Base-by-base conservation (phyloP, 495 filamentous ascomycete species). In the Platismatia glauca region DNA sequence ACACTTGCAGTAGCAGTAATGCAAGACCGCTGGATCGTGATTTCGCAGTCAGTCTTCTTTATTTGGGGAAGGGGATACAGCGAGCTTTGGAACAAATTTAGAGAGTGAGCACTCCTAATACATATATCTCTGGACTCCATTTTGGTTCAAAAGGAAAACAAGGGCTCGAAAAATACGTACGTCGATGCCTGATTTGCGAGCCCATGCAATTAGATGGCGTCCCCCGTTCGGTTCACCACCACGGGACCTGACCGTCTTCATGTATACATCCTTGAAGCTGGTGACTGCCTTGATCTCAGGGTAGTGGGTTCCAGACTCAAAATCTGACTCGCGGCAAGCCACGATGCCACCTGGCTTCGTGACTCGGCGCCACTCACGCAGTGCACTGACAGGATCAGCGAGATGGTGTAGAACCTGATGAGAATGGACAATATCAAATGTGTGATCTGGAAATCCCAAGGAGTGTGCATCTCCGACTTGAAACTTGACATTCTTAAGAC, bases 341-440 rank as follows among this genome's bases (percentile, higher is more conserved):
- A 86, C 67, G 24, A 86, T 74, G 2, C 84, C 84, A 18, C 80
- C 80, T 6, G 71, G 69, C 59, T 80, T 79, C 11, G 69, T 48
- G 0, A 85, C 75, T 0, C 81, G 79, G 7, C 68, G 66, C 77
- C 83, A 82, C 62, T 82, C 82, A 7, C 62, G 55, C 31, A 84
- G 61, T 8, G 76, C 74, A 15, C 67, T 67, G 2, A 77, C 64
- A 0, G 78, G 78, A 44, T 77, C 68, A 1, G 65, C 67, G 4
- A 84, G 63, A 67, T 87, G 82, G 31, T 77, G 70, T 6, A 86
- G 70, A 18, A 83, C 73, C 66, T 86, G 83, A 58, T 81, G 79
- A 57, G 71, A 72, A 60, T 77, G 77, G 11, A 86, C 79, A 2
- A 86, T 66, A 65, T 87, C 84, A 62, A 86, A 87, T 0, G 71